Conservation (phyloP, 306 rosid species). For the Ammopiptanthus mongolicus region DNA sequence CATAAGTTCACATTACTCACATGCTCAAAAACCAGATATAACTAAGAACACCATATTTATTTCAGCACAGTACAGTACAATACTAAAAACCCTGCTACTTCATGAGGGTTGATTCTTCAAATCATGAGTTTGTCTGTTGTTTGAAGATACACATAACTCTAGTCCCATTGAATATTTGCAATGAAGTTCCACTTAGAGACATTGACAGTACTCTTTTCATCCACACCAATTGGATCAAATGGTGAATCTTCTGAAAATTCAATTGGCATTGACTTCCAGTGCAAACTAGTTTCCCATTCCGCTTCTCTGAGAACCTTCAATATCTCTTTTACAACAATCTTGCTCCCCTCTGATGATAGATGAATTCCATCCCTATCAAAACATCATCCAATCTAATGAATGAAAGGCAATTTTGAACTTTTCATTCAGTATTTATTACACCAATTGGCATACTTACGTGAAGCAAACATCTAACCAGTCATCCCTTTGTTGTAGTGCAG, state of each 20-base stretch:
- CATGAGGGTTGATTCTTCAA: not conserved
- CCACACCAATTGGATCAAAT: slow-evolving; percentile 12
- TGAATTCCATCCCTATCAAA: slow-evolving; percentile 68
- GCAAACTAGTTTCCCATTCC: slow-evolving; percentile 59
- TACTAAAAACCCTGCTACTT: not conserved
- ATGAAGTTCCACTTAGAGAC: not conserved
- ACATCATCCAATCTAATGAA: not conserved
- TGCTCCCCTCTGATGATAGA: slow-evolving; percentile 50
- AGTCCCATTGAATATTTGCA: not conserved
- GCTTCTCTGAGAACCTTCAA: slow-evolving; percentile 46
- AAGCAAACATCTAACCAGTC: slow-evolving; percentile 66
- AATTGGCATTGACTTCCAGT: slow-evolving; percentile 39
- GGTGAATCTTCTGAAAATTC: slow-evolving; percentile 55
- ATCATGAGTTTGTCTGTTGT: not conserved
- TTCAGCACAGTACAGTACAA: not conserved
- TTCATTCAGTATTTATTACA: not conserved
- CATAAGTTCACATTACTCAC: not conserved
- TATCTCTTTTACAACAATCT: slow-evolving; percentile 49
- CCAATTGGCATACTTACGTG: slow-evolving; percentile 37
- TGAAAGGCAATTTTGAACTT: no score
- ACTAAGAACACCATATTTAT: not conserved
- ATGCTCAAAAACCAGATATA: not conserved
- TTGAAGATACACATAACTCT: not conserved
- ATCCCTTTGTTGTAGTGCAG: slow-evolving; percentile 51
- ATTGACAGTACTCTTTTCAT: slow-evolving; percentile 27